Conservation (phyloP, 306 rosid species). For the Crataegus laevigata region DNA sequence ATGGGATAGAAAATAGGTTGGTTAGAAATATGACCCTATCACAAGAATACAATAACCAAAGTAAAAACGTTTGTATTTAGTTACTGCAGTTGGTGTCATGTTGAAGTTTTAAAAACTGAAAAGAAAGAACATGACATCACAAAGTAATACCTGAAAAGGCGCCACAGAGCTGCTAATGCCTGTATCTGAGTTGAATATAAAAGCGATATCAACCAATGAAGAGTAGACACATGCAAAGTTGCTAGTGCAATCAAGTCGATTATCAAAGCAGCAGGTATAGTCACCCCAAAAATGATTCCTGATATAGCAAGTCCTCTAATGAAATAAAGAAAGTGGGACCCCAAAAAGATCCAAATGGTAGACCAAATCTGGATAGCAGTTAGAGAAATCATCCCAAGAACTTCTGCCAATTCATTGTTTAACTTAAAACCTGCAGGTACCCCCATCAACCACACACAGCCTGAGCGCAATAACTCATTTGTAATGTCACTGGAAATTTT, state of each 20-base stretch:
- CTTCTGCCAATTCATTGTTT: conserved; percentile 78
- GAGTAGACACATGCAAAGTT: conserved; percentile 65
- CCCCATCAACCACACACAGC: conserved; percentile 99
- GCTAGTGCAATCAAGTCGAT: conserved; percentile 61
- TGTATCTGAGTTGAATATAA: conserved; percentile 83
- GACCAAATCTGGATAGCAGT: conserved; percentile 93
- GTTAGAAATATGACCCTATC: background rate
- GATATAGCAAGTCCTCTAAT: conserved; percentile 61
- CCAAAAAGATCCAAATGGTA: conserved; percentile 72
- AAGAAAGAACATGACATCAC: conserved; percentile 8
- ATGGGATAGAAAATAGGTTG: background rate
- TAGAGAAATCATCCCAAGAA: conserved; percentile 75
- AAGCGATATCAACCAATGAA: conserved; percentile 79
- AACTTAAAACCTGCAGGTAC: conserved; percentile 94
- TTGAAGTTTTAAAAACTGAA: background rate
- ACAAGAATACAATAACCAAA: background rate
- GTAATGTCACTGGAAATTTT: conserved; percentile 55
- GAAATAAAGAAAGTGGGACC: conserved; percentile 42
- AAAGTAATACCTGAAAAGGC: conserved; percentile 73
- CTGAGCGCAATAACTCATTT: conserved; percentile 67
- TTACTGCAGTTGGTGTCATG: too few species aligned
- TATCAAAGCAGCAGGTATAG: conserved; percentile 64
- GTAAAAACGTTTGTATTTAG: too few species aligned
- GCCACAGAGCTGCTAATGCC: conserved; percentile 87
- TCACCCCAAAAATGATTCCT: conserved; percentile 78